Base-by-base conservation (phyloP, 352 stramenopile genomes). In the Phytophthora crassamura region DNA sequence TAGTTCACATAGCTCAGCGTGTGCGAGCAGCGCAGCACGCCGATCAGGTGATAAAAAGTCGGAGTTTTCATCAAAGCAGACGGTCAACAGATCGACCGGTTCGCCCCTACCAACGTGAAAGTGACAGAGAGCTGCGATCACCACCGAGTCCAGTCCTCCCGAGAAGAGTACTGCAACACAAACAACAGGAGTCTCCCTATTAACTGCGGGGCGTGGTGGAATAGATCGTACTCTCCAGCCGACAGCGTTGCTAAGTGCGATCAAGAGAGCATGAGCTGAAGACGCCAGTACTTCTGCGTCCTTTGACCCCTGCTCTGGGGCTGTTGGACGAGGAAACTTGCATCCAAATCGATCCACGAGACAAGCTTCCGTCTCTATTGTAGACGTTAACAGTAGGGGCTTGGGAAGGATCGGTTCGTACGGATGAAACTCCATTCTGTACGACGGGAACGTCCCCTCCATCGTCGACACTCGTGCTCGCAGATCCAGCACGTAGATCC, bases 131-230 rank as follows among this genome's bases (percentile, higher is more conserved):
- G 91, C 92, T 30, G 97, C 96, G 18, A 99, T 67, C 28, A 99
- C 86, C 5, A 97, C 90, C 5, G 94, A 99, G 75, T 99, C 97
- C 20, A 99, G 77, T 3, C 97, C 97, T 28, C 97, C 97, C 4
- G 95, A 99, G 80, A 99, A 99, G 8, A 99, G 72, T 9, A 99
- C 86, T 11, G 75, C 96, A 4, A 99, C 84, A 11, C 73, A 64
- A 41, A 61, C 64, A 41, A 12, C 9, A 35, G 30, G 1, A 20
- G 36, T 7, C 38, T 18, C 1, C 3, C 8, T 16, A 18, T 61
- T 10, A n/a, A 33, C 30, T 7, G 20, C 42, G 48, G 33, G 15
- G 11, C 1, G 8, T 5, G 14, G 25, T 10, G 55, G 84, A 56
- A 91, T 82, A 10, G 87, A 86, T 18, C 86, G 80, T 28, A 98